Evolutionary conservation across 2,329 filamentous ascomycete species (phyloP), one percentile per base, ranked within the genome.

Genomic region (Aspergillus viridinutans): DNA sequence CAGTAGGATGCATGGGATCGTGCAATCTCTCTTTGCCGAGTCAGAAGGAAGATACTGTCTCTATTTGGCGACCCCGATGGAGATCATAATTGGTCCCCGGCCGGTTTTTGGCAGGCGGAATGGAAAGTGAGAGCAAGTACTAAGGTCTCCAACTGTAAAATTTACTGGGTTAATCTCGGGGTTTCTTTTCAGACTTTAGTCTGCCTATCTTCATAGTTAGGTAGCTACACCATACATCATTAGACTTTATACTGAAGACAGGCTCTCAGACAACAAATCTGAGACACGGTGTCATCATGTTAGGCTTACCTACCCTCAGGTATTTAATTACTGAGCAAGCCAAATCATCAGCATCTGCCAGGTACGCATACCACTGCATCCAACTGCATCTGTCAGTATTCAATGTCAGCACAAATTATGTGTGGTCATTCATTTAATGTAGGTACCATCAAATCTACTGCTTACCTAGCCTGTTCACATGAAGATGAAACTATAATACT

Each of bases 311-410:
- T 50, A 53, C 32, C 14, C 14, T 38, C 14, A 35, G 12, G 32
- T 38, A 8, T 17, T 7, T 6, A 14, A 38, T 17, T 17, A 38
- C 3, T 61, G n/a, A 52, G 56, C 50, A 25, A 56, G 40, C 32
- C 56, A 51, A 58, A 57, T 60, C 50, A 59, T 61, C 56, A 55
- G 57, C 49, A 61, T 57, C 59, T 63, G 61, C 58, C 61, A 63
- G 61, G 61, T 63, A 63, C 61, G 50, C 32, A 58, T 26, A 52
- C 25, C 49, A 58, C 52, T 60, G 59, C 57, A 38, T 58, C 50
- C 38, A 49, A 48, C 51, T 57, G 50, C 40, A 53, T 50, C 53
- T 56, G 42, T 25, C 49, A 21, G 38, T 55, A 38, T 28, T 29
- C 20, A 23, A 40, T 26, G 23, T 35, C 21, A 50, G 23, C 20